Conservation (phyloP, 169 alveolate species). For the Plasmodium coatneyi region DNA sequence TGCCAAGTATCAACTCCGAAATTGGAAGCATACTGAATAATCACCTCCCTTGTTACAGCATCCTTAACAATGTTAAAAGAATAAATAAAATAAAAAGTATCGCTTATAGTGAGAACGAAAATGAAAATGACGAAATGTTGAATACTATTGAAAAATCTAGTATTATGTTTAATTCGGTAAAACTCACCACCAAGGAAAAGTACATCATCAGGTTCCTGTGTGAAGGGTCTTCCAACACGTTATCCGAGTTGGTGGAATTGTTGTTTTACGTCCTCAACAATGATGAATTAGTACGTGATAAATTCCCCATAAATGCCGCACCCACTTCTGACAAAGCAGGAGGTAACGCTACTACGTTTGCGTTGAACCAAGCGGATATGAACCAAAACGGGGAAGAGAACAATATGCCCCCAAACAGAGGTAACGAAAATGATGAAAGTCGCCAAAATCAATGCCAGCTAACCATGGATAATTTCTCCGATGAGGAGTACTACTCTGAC, state of each 20-base stretch:
- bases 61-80: constrained; percentile 45
- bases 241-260: constrained; percentile 36
- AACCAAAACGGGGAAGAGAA: background rate
- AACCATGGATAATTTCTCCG: constrained; percentile 52
- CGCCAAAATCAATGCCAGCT: background rate
- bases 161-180: constrained; percentile 50
- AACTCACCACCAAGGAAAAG: constrained; percentile 28
- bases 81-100: constrained; percentile 49
- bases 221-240: constrained; percentile 38
- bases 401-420: background rate
- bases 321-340: background rate
- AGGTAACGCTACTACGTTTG: background rate
- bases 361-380: background rate
- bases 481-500: constrained; percentile 41
- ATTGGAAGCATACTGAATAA: constrained; percentile 15
- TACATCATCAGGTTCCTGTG: constrained; percentile 62
- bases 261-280: constrained; percentile 58
- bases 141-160: constrained; percentile 61
- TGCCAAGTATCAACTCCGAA: constrained; percentile 34
- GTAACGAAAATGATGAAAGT: background rate
- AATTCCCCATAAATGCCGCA: constrained; percentile 5
- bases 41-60: constrained; percentile 64
- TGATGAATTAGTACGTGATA: constrained; percentile 36
- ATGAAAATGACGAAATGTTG: constrained; percentile 48
- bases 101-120: constrained; percentile 36